A percentile compares a stretch with the other conserved stretches of the same genome.
phyloP scores from a whole-genome alignment of 441 rosid species.

The Aleurites moluccanus region DNA sequence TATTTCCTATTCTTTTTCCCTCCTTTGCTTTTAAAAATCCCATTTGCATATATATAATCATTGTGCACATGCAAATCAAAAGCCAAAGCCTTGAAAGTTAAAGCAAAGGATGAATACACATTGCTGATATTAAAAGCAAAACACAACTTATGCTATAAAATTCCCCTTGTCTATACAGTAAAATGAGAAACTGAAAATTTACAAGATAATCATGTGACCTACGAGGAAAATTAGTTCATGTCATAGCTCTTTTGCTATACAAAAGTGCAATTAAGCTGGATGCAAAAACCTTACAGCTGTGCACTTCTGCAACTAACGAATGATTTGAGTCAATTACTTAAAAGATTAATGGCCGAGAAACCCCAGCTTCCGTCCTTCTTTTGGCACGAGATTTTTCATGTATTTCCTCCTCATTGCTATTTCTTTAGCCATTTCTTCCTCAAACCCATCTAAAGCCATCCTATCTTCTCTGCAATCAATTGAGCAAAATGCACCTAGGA shows the following conservation, averaged over 20 bases:
- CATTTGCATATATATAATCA: background rate
- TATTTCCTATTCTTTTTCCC: background rate
- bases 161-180: no score
- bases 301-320: background rate
- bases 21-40: background rate
- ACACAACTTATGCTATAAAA: background rate
- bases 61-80: conserved; percentile 8
- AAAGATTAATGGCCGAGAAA: background rate
- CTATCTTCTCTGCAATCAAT: conserved; percentile 26
- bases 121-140: background rate
- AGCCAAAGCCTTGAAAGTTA: background rate
- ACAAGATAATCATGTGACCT: background rate
- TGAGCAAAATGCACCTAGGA: conserved; percentile 38
- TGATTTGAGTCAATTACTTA: background rate
- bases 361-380: background rate
- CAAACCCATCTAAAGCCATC: conserved; percentile 36
- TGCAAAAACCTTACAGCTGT: background rate
- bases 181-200: background rate
- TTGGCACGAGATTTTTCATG: background rate
- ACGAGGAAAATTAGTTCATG: background rate
- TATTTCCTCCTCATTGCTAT: background rate
- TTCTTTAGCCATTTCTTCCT: conserved; percentile 7
- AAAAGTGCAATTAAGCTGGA: background rate
- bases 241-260: background rate
- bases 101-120: background rate